Percentiles rank a stretch among this genome's conserved stretches.
phyloP scores from a whole-genome alignment of 2,329 filamentous ascomycete species.

The Coniochaeta sp. region DNA sequence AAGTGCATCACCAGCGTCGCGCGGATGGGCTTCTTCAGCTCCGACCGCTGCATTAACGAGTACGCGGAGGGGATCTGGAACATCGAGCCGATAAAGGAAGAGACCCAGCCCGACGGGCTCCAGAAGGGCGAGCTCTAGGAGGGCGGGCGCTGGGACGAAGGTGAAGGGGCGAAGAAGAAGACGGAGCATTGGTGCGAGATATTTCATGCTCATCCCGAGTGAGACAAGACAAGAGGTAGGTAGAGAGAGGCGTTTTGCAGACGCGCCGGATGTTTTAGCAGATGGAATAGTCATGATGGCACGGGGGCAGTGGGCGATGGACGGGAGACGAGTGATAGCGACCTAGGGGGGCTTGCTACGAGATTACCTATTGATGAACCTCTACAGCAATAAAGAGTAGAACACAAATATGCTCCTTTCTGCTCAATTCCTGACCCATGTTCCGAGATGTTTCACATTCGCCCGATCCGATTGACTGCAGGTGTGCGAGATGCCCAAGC shows the following conservation, averaged over 20 bases:
- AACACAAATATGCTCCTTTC: neutral
- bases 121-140: neutral
- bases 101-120: slow-evolving; percentile 10
- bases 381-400: neutral
- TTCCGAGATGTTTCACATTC: neutral
- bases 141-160: neutral
- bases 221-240: neutral
- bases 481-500: neutral
- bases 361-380: neutral
- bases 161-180: neutral
- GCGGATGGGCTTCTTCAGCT: slow-evolving; percentile 96
- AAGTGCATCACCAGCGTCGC: slow-evolving; percentile 86
- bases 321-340: neutral
- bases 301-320: neutral
- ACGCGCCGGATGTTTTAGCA: neutral
- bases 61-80: slow-evolving; percentile 99
- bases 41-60: slow-evolving; percentile 91
- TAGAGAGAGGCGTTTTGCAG: neutral
- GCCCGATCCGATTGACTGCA: neutral
- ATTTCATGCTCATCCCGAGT: neutral
- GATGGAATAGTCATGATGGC: neutral
- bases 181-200: neutral
- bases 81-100: slow-evolving; percentile 61
- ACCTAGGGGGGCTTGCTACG: neutral
- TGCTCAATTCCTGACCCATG: neutral